Evolutionary conservation across 306 rosid genomes (phyloP).

Genomic region (Malus sylvestris): DNA sequence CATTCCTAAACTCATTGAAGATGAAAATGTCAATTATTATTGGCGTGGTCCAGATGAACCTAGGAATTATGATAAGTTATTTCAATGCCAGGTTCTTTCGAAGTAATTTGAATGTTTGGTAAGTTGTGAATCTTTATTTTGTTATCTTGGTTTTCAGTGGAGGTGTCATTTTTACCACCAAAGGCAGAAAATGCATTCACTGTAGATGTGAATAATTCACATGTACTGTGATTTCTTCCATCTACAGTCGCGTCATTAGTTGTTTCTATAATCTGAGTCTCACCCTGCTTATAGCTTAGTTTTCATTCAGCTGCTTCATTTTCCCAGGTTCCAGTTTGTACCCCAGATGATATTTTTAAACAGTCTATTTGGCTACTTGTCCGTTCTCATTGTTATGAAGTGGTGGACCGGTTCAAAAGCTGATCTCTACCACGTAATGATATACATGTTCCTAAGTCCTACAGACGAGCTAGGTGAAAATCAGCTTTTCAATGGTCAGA

Average conservation of each 20-base stretch:
- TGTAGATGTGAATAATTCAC: neutral
- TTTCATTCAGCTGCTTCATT: conserved; percentile 17
- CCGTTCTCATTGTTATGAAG: conserved; percentile 72
- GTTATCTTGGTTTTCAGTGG: neutral
- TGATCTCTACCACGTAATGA: conserved; percentile 90
- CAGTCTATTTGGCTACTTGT: conserved; percentile 85
- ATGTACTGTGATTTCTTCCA: conserved; percentile 4
- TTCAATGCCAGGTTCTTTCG: conserved; percentile 72
- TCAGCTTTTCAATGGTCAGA: conserved; percentile 91
- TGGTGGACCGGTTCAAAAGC: conserved; percentile 95
- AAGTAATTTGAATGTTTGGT: conserved; percentile 71
- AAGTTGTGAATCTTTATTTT: conserved; percentile 22
- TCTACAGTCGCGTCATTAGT: conserved; percentile 4
- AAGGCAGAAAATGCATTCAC: neutral
- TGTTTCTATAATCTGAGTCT: neutral
- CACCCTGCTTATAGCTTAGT: neutral
- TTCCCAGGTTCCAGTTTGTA: conserved; percentile 83
- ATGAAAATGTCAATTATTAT: conserved; percentile 98
- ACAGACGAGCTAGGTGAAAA: conserved; percentile 87
- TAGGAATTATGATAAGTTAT: conserved; percentile 82
- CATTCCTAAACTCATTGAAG: conserved; percentile 93
- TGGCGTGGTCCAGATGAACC: conserved; percentile 97
- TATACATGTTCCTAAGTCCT: conserved; percentile 96
- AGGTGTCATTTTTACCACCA: neutral
- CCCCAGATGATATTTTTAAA: conserved; percentile 92